Percentiles rank a stretch among this genome's conserved stretches.
These are phyloP conservation scores for Lipomyces sp. DNA, from an alignment of 805 yeast species.

Conservation along the genomic window DNA sequence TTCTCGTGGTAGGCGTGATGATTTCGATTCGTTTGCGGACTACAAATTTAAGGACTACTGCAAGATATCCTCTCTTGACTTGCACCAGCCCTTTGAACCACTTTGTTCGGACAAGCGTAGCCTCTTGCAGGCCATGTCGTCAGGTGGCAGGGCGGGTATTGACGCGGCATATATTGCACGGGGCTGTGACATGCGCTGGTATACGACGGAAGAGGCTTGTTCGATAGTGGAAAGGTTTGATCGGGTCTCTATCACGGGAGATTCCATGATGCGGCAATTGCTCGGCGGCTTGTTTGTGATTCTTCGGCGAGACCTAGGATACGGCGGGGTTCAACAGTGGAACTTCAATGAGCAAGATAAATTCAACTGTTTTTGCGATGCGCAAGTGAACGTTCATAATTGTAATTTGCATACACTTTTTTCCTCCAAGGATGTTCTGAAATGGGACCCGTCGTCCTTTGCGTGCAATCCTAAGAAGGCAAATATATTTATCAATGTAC, in stretches of 20 bases:
- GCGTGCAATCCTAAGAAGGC: slow-evolving; percentile 26
- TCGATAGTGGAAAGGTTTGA: slow-evolving; percentile 25
- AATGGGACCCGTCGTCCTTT: slow-evolving; percentile 28
- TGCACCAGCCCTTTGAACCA: slow-evolving; percentile 28
- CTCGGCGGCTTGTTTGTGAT: slow-evolving; percentile 27
- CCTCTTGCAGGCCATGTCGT: slow-evolving; percentile 26
- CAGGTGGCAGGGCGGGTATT: slow-evolving; percentile 26
- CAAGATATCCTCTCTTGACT: slow-evolving; percentile 27
- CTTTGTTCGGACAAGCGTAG: slow-evolving; percentile 22
- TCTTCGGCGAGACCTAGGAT: slow-evolving; percentile 25
- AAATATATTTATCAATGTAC: slow-evolving; percentile 23
- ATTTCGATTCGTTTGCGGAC: slow-evolving; percentile 26
- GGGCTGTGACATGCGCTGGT: slow-evolving; percentile 31
- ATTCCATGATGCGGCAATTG: slow-evolving; percentile 30
- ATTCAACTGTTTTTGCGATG: slow-evolving; percentile 29
- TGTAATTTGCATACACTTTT: slow-evolving; percentile 26
- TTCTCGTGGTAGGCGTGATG: slow-evolving; percentile 14
- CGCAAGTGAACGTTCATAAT: slow-evolving; percentile 28
- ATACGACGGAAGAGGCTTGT: slow-evolving; percentile 25
- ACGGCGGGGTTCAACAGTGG: slow-evolving; percentile 29
- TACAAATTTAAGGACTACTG: slow-evolving; percentile 26
- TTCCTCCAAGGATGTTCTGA: slow-evolving; percentile 16
- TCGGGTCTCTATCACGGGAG: slow-evolving; percentile 25
- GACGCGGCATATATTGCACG: slow-evolving; percentile 30
- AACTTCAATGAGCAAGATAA: slow-evolving; percentile 28